These are phyloP conservation scores for Filobasidium wieringae DNA, from an alignment of 768 basidiomycete genomes.

Conservation along the genomic window DNA sequence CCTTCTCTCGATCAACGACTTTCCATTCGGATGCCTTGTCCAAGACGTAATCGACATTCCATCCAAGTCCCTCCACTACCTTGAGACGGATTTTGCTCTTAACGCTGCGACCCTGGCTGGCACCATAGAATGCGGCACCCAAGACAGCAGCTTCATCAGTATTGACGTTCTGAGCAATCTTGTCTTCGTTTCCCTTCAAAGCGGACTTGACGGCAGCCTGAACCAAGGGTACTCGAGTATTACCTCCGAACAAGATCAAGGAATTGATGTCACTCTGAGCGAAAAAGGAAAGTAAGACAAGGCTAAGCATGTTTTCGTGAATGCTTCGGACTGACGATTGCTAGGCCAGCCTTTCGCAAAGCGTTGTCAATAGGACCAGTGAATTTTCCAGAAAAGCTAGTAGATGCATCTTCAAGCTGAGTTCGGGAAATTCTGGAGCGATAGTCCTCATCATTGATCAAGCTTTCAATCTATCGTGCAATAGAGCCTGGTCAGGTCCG, in stretches of 20 bases:
- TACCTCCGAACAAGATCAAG: conserved; percentile 85
- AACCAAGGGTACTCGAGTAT: conserved; percentile 80
- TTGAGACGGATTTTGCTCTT: conserved; percentile 81
- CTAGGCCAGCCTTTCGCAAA: conserved; percentile 53
- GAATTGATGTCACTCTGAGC: conserved; percentile 65
- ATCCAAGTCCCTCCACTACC: conserved; percentile 48
- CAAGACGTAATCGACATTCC: not conserved
- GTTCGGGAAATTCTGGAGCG: conserved; percentile 61
- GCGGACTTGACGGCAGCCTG: conserved; percentile 64
- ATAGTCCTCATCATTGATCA: conserved; percentile 85
- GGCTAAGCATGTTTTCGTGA: not conserved
- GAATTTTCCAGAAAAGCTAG: conserved; percentile 54
- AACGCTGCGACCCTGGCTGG: conserved; percentile 75
- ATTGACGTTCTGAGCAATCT: conserved; percentile 88
- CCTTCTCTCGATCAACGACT: conserved; percentile 5
- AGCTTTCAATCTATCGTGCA: conserved; percentile 71
- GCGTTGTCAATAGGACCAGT: conserved; percentile 65
- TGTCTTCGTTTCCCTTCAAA: conserved; percentile 63
- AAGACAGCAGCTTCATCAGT: conserved; percentile 93
- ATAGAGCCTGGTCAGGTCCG: no score
- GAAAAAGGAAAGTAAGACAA: conserved; percentile 1
- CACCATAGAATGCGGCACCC: conserved; percentile 86
- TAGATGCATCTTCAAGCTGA: conserved; percentile 63
- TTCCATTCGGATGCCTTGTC: not conserved
- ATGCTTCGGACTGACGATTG: conserved; percentile 45